Base-by-base conservation (phyloP, 2,329 filamentous ascomycete genomes). In the Xylaria sp. region DNA sequence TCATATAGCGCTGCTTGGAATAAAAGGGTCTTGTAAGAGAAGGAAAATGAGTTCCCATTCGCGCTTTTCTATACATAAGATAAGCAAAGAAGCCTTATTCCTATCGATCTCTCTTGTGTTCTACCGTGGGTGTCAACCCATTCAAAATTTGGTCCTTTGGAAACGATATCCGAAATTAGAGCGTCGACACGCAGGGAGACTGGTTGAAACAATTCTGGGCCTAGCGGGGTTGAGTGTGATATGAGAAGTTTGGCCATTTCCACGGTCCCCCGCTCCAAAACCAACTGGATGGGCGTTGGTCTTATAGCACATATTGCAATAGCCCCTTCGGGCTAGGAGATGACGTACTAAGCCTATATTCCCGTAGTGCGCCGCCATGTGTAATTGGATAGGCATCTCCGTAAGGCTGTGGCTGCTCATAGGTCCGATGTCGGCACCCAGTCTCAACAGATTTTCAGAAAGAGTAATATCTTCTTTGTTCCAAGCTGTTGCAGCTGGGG, bases 401-500 rank as follows among this genome's bases (percentile, higher is more conserved):
- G 6, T 12, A 15, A 60, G 5, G 3, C 10, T 7, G 9, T 52
- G 25, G 0, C 20, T 8, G 10, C 0, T n/a, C 44, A 2, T 48
- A 0, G 50, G 56, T 2, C 41, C 56, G 4, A 65, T 15, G 10
- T 25, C 1, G 34, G 66, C 62, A 5, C 57, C 57, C 8, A 34
- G 15, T 8, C 4, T 9, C 5, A 69, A 3, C 8, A 69, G 44
- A 0, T 23, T n/a, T 13, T 58, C 31, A 15, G 66, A 51, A 39
- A 65, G 56, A 3, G 41, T 44, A 18, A 18, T 56, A 4, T 3
- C 44, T 9, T 68, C 44, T 55, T 18, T 8, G 44, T 68, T 68
- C 66, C 61, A 68, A 13, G 66, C 66, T 28, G 66, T 51, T 51
- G 66, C 66, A 44, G n/a, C 23, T 1, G 65, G 6, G 10, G 66